phyloP scores from a whole-genome alignment of 768 basidiomycete genomes.

The Pisolithus sp. region DNA sequence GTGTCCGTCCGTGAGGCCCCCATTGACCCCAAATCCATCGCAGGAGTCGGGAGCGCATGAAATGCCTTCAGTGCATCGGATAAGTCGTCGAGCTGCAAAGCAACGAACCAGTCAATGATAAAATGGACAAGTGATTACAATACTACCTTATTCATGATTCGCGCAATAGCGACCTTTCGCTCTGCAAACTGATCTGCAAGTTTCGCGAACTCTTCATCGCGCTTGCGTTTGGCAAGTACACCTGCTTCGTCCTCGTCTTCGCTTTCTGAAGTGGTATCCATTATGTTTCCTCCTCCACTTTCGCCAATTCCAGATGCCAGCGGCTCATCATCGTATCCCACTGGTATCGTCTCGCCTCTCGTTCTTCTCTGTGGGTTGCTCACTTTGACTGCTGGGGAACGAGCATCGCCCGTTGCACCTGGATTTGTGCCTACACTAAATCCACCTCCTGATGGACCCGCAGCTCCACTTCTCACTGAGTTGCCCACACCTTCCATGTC shows the following conservation, averaged over 20 bases:
- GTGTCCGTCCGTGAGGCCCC: slow-evolving; percentile 24
- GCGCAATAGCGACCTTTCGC: slow-evolving; percentile 60
- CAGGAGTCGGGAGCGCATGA: slow-evolving; percentile 38
- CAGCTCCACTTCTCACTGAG: slow-evolving; percentile 5
- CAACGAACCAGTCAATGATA: background rate
- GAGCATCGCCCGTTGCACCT: background rate
- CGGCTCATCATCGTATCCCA: slow-evolving; percentile 23
- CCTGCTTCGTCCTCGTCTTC: slow-evolving; percentile 42
- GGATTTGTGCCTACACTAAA: background rate
- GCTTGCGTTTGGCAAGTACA: slow-evolving; percentile 45
- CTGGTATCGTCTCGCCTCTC: slow-evolving; percentile 31
- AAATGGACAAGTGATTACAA: background rate
- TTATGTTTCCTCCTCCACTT: slow-evolving; percentile 10
- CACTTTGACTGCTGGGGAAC: slow-evolving; percentile 6
- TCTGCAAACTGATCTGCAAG: slow-evolving; percentile 65
- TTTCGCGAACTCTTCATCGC: slow-evolving; percentile 64
- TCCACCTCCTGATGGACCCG: background rate
- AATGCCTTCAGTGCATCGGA: slow-evolving; percentile 35
- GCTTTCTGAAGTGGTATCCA: slow-evolving; percentile 15
- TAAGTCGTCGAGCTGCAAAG: slow-evolving; percentile 23
- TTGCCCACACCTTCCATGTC: slow-evolving; percentile 65
- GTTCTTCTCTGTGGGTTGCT: slow-evolving; percentile 13
- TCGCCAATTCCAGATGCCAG: slow-evolving; percentile 2
- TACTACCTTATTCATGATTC: slow-evolving; percentile 66
- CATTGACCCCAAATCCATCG: slow-evolving; percentile 27